These are phyloP conservation scores for Boletus sensibilis DNA, from an alignment of 768 basidiomycete species.

Conservation along the genomic window DNA sequence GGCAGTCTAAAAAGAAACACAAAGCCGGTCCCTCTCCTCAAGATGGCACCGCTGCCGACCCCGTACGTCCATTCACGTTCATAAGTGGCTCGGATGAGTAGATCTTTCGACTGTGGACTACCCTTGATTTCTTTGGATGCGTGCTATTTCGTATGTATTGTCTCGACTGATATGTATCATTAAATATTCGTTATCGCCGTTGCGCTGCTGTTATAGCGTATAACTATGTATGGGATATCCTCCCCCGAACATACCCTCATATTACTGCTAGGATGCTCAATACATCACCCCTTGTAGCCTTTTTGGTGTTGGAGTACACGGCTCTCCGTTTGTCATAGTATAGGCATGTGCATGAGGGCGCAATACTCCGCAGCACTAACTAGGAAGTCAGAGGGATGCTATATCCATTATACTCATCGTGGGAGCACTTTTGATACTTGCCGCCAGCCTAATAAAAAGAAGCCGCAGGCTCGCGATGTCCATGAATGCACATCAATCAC, in stretches of 20 bases:
- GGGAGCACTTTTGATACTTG: constrained; percentile 3
- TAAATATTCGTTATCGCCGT: constrained; percentile 15
- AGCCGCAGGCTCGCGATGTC: background rate
- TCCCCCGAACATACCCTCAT: constrained; percentile 15
- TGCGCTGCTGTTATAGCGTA: constrained; percentile 9
- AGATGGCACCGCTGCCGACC: constrained; percentile 23
- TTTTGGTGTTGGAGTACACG: constrained; percentile 1
- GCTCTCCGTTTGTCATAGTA: background rate
- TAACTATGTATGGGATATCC: constrained; percentile 17
- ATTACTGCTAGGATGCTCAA: constrained; percentile 8
- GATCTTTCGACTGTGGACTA: constrained; percentile 1
- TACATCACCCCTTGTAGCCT: constrained; percentile 22
- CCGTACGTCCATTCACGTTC: constrained; percentile 35
- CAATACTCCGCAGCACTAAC: background rate
- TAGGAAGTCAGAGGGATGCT: background rate
- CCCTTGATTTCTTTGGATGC: constrained; percentile 5
- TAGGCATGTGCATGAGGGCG: background rate
- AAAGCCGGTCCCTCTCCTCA: constrained; percentile 34
- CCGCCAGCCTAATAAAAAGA: background rate
- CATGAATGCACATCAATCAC: background rate
- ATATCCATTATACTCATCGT: background rate
- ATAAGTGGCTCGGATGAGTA: constrained; percentile 30
- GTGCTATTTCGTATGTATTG: constrained; percentile 25
- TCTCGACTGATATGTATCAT: constrained; percentile 23
- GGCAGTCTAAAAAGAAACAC: constrained; percentile 44